Conservation (phyloP, 75 land plant species). For the Picea sitchensis region DNA sequence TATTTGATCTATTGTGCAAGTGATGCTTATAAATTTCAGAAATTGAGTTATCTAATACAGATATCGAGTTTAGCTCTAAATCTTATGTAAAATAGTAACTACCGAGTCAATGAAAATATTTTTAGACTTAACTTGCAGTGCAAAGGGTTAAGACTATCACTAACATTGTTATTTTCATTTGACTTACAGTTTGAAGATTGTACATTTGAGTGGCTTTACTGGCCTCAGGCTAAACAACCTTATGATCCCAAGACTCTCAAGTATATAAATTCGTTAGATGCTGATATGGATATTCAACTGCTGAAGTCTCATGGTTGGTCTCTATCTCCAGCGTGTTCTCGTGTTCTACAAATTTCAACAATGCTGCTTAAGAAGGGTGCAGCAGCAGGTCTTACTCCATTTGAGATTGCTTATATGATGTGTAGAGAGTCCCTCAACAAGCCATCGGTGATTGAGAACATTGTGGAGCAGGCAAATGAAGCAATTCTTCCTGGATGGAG, state of each 20-base stretch:
- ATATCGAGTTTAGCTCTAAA: too few relatives aligned
- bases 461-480: conserved; percentile 54
- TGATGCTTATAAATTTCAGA: too few relatives aligned
- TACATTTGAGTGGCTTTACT: conserved; percentile 91
- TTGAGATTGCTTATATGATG: conserved; percentile 74
- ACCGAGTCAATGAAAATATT: too few relatives aligned
- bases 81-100: too few relatives aligned
- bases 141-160: too few relatives aligned
- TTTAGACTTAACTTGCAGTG: too few relatives aligned
- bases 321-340: conserved; percentile 38
- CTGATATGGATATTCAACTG: conserved; percentile 68
- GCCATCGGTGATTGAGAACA: conserved; percentile 71
- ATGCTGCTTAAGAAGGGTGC: conserved; percentile 91
- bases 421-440: conserved; percentile 63
- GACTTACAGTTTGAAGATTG: conserved; percentile 85
- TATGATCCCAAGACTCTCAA: conserved; percentile 38
- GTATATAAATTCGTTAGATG: conserved; percentile 70
- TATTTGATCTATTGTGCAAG: too few relatives aligned
- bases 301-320: conserved; percentile 72
- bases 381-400: conserved; percentile 74
- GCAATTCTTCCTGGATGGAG: conserved; percentile 39
- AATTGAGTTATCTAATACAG: too few relatives aligned
- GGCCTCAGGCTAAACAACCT: conserved; percentile 75
- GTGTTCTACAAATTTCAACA: conserved; percentile 65
- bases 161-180: neutral